Percentiles rank a stretch among this genome's conserved stretches.
These are phyloP conservation scores for Leptosphaerulina australis DNA, from an alignment of 2,329 filamentous ascomycete species.

Conservation along the genomic window DNA sequence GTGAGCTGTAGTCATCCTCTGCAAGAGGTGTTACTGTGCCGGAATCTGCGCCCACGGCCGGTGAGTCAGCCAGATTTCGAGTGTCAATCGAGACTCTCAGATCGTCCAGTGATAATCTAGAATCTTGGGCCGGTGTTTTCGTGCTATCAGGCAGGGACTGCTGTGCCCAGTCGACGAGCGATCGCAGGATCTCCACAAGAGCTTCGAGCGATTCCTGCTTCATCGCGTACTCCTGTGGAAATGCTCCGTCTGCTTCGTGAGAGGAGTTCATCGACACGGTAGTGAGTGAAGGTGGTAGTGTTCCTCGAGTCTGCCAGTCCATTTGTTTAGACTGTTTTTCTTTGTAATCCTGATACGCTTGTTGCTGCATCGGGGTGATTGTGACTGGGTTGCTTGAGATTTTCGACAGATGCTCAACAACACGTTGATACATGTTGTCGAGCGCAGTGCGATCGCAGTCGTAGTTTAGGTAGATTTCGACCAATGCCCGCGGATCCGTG, in stretches of 20 bases:
- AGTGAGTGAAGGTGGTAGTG: slow-evolving; percentile 83
- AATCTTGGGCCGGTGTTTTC: slow-evolving; percentile 52
- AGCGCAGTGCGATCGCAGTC: slow-evolving; percentile 91
- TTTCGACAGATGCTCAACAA: slow-evolving; percentile 91
- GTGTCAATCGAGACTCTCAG: slow-evolving; percentile 79
- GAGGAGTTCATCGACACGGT: slow-evolving; percentile 71
- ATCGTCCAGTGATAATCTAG: slow-evolving; percentile 62
- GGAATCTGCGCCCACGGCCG: slow-evolving; percentile 61
- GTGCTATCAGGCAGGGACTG: slow-evolving; percentile 62
- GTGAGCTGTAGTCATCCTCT: slow-evolving; percentile 89
- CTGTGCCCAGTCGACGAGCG: slow-evolving; percentile 89
- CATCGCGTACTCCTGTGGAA: slow-evolving; percentile 87
- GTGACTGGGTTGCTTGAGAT: slow-evolving; percentile 80
- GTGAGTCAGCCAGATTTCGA: slow-evolving; percentile 64
- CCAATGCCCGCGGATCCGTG: slow-evolving; percentile 82
- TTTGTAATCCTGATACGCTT: slow-evolving; percentile 82
- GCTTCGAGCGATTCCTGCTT: slow-evolving; percentile 90
- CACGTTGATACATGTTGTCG: slow-evolving; percentile 93
- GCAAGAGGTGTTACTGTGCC: slow-evolving; percentile 51
- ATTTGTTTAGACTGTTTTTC: slow-evolving; percentile 64
- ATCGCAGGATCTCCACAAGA: slow-evolving; percentile 84
- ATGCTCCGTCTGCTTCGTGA: slow-evolving; percentile 67
- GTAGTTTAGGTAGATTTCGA: slow-evolving; percentile 97
- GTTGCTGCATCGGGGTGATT: slow-evolving; percentile 78
- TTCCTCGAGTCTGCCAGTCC: slow-evolving; percentile 88